Percentiles rank a stretch among this genome's conserved stretches.
phyloP scores from a whole-genome alignment of 371 early-diverging fungal species.

The Thermomucor indicae-seudaticae region DNA sequence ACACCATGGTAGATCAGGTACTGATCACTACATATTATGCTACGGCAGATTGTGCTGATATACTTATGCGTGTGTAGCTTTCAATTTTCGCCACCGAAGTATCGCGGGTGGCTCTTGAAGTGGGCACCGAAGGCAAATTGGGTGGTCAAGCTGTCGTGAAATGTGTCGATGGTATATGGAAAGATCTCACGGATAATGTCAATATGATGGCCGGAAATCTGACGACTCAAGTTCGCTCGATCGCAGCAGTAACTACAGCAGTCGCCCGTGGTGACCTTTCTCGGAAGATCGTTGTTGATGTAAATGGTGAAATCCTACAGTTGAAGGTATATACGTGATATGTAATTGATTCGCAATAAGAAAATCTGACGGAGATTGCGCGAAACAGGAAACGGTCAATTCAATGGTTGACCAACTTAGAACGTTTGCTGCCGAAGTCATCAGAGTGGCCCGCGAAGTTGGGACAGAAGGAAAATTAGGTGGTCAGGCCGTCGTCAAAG shows the following conservation, averaged over 20 bases:
- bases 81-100: slow-evolving; percentile 13
- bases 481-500: too few species aligned
- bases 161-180: too few species aligned
- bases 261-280: slow-evolving; percentile 51
- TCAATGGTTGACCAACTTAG: too few species aligned
- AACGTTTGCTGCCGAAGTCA: too few species aligned
- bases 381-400: too few species aligned
- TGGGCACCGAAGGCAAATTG: too few species aligned
- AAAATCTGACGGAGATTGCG: too few species aligned
- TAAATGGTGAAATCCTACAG: slow-evolving; percentile 23
- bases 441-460: too few species aligned
- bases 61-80: background rate
- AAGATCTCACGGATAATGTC: slow-evolving; percentile 56
- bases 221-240: slow-evolving; percentile 53
- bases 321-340: slow-evolving; percentile 14
- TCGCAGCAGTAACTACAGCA: slow-evolving; percentile 49
- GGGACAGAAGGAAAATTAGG: too few species aligned
- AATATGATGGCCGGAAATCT: slow-evolving; percentile 57
- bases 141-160: too few species aligned
- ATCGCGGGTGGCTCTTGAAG: slow-evolving; percentile 31
- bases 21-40: background rate
- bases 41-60: too few species aligned
- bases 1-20: slow-evolving; percentile 17
- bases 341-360: slow-evolving; percentile 14
- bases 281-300: slow-evolving; percentile 50